phyloP scores from a whole-genome alignment of 257 asterid species.

The Sherardia arvensis region DNA sequence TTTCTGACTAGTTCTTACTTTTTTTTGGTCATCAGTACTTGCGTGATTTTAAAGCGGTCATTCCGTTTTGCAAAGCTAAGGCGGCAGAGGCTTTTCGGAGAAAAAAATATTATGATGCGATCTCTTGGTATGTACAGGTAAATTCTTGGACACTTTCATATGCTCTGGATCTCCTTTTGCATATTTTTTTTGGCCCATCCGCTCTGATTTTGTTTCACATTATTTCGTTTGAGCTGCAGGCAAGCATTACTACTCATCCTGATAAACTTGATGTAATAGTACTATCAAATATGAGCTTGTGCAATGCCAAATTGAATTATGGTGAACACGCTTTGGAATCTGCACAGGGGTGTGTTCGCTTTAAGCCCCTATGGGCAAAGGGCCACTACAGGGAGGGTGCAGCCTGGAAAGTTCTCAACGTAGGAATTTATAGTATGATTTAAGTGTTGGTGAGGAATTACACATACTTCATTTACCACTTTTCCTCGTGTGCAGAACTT shows the following conservation, averaged over 20 bases:
- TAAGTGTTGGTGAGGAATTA: too few relatives aligned
- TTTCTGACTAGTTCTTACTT: background rate
- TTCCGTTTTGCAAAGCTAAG: background rate
- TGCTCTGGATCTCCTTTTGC: background rate
- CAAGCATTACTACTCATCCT: background rate
- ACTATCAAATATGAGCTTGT: constrained; percentile 5
- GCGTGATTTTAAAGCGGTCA: background rate
- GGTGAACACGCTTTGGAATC: background rate
- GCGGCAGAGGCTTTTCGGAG: constrained; percentile 10
- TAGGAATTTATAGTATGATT: background rate
- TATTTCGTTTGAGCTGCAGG: constrained; percentile 1
- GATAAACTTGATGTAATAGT: constrained; percentile 1
- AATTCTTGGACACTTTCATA: too few relatives aligned
- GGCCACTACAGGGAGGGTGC: constrained; percentile 13
- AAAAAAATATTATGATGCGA: constrained; percentile 14
- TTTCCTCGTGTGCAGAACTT: too few relatives aligned
- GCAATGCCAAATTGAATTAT: background rate
- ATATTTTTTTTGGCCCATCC: background rate
- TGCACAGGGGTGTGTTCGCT: constrained; percentile 7
- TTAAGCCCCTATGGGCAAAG: constrained; percentile 7
- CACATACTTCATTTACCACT: too few relatives aligned
- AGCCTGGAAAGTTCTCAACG: constrained; percentile 7
- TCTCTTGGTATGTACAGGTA: constrained; percentile 25
- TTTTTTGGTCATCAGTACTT: constrained; percentile 11
- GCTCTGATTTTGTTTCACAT: background rate